Conservation (phyloP, 2,329 filamentous ascomycete species). For the Ophiostoma montium region DNA sequence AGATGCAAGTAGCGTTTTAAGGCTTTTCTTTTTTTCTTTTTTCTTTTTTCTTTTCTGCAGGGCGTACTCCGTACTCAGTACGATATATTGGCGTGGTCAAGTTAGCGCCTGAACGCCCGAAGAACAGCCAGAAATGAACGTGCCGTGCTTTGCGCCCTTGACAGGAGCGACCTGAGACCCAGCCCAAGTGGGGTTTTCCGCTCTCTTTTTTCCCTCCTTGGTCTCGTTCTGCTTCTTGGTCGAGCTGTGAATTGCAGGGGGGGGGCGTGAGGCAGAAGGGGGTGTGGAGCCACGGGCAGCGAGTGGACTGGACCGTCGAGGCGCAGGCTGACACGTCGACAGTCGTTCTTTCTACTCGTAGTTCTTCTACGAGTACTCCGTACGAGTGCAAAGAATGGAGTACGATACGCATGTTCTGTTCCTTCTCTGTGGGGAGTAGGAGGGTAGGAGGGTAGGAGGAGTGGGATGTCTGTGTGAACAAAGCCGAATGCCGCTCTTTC, state of each 20-base stretch:
- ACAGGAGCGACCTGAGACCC: constrained; percentile 7
- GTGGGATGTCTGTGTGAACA: too few relatives aligned
- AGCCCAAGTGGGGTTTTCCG: constrained; percentile 6
- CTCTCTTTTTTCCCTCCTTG: neutral
- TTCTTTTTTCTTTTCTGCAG: too few relatives aligned
- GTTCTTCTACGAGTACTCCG: neutral
- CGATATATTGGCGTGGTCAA: constrained; percentile 6
- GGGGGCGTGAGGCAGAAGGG: constrained; percentile 2
- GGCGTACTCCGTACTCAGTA: constrained; percentile 6
- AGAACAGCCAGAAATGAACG: constrained; percentile 1
- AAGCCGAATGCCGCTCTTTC: too few relatives aligned
- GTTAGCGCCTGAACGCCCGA: neutral
- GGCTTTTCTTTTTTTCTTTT: neutral
- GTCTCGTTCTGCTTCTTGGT: constrained; percentile 1
- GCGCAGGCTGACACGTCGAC: constrained; percentile 15
- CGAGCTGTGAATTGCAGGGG: constrained; percentile 1
- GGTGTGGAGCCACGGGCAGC: constrained; percentile 7
- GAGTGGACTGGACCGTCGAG: constrained; percentile 12
- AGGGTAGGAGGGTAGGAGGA: too few relatives aligned
- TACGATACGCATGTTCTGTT: too few relatives aligned
- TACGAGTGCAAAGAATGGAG: too few relatives aligned
- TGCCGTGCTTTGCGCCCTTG: constrained; percentile 1
- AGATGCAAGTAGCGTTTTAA: neutral
- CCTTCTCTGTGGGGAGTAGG: too few relatives aligned
- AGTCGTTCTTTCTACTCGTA: constrained; percentile 2